A percentile compares a stretch with the other conserved stretches of the same genome.
Conservation (phyloP, 2,329 filamentous ascomycete species). For the Penicillium vulpinum region DNA sequence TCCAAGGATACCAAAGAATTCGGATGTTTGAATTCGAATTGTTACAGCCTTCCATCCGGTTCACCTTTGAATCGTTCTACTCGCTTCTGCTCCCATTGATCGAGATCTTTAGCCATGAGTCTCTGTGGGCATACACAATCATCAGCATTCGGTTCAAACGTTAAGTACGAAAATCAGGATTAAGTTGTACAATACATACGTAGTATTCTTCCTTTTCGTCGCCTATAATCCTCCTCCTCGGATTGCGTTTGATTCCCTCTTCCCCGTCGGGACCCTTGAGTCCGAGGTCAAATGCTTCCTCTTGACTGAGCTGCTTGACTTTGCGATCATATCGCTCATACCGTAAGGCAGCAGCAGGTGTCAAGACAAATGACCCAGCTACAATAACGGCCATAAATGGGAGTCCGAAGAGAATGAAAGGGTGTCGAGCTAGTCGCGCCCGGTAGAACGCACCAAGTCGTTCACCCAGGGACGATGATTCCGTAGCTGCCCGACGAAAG, state of each 20-base stretch:
- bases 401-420: slow-evolving; percentile 89
- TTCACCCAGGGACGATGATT: slow-evolving; percentile 58
- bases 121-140: slow-evolving; percentile 52
- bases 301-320: slow-evolving; percentile 78
- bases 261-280: slow-evolving; percentile 65
- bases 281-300: slow-evolving; percentile 82
- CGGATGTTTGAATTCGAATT: slow-evolving; percentile 18
- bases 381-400: slow-evolving; percentile 91
- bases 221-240: slow-evolving; percentile 44
- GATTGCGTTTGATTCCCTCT: slow-evolving; percentile 68
- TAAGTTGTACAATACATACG: slow-evolving; percentile 31
- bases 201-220: slow-evolving; percentile 52
- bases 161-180: background rate
- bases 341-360: slow-evolving; percentile 86
- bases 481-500: slow-evolving; percentile 60
- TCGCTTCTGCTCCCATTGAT: slow-evolving; percentile 95
- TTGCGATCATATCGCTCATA: slow-evolving; percentile 93
- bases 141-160: slow-evolving; percentile 15
- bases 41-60: slow-evolving; percentile 73
- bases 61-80: slow-evolving; percentile 89
- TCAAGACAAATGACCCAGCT: slow-evolving; percentile 88
- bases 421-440: slow-evolving; percentile 69
- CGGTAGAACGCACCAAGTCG: slow-evolving; percentile 77
- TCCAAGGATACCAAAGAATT: background rate
- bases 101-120: slow-evolving; percentile 83